Conservation (phyloP, 2,329 filamentous ascomycete species). For the Colletotrichum caudatum region DNA sequence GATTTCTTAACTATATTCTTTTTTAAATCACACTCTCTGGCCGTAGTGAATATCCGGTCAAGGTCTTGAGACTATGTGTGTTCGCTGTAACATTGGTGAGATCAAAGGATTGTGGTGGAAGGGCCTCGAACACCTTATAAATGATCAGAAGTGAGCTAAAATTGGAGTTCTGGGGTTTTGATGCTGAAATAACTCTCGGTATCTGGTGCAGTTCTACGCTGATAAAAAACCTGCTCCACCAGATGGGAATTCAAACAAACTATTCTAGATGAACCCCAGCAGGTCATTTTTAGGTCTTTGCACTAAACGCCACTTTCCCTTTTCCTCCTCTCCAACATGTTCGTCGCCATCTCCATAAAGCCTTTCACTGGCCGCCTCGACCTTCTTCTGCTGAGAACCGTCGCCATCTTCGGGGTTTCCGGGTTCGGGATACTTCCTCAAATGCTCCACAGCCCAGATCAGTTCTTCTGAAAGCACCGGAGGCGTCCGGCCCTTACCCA, state of each 20-base stretch:
- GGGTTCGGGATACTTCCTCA: constrained; percentile 61
- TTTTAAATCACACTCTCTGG: background rate
- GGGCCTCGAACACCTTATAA: background rate
- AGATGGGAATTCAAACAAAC: background rate
- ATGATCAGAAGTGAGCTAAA: background rate
- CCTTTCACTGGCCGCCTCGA: background rate
- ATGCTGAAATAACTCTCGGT: background rate
- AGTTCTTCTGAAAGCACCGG: constrained; percentile 58
- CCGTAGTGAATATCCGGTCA: background rate
- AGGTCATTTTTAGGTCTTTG: constrained; percentile 29
- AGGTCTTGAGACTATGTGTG: background rate
- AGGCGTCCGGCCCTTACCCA: constrained; percentile 60
- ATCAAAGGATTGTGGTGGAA: background rate
- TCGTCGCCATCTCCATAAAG: background rate
- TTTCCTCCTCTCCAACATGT: background rate
- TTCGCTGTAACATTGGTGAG: background rate
- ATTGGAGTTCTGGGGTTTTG: no score
- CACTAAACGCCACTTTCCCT: constrained; percentile 1
- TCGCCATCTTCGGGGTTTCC: constrained; percentile 39
- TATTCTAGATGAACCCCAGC: constrained; percentile 26
- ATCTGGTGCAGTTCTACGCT: background rate
- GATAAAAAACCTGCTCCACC: background rate
- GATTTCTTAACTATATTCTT: background rate
- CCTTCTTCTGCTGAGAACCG: background rate
- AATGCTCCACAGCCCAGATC: constrained; percentile 61